phyloP scores from a whole-genome alignment of 345 rosid genomes.

The Populus simonii region DNA sequence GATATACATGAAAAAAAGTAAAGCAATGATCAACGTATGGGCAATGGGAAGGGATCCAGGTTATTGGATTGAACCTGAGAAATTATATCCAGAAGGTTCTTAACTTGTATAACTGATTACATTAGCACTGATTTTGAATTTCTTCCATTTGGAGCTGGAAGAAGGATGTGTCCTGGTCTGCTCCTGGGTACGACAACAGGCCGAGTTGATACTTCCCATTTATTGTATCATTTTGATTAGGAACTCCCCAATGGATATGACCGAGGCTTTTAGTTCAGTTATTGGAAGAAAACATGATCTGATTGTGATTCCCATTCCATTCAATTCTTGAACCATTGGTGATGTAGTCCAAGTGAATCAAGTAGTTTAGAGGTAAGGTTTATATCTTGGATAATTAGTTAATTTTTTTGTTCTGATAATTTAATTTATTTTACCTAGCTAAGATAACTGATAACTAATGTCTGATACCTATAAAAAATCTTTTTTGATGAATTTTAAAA shows the following conservation, averaged over 20 bases:
- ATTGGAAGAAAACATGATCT: constrained; percentile 12
- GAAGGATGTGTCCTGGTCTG: constrained; percentile 30
- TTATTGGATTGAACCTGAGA: neutral
- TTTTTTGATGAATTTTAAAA: too few relatives aligned
- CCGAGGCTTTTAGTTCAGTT: constrained; percentile 4
- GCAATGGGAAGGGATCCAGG: constrained; percentile 16
- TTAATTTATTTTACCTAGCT: too few relatives aligned
- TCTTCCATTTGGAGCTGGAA: constrained; percentile 30
- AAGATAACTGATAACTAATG: fast-evolving
- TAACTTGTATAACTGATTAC: constrained; percentile 7
- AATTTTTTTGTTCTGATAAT: fast-evolving
- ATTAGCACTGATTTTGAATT: constrained; percentile 19
- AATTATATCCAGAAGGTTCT: too few relatives aligned
- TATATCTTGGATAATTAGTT: too few relatives aligned
- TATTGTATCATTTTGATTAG: constrained; percentile 33
- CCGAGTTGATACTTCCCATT: constrained; percentile 13
- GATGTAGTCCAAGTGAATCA: too few relatives aligned
- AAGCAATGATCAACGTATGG: constrained; percentile 13
- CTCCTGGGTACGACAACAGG: neutral
- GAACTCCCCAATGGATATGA: constrained; percentile 21
- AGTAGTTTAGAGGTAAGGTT: too few relatives aligned
- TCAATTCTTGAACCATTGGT: neutral
- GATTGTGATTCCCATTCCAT: constrained; percentile 10
- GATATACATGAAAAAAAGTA: neutral
- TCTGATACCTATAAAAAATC: too few relatives aligned